phyloP scores from a whole-genome alignment of 139 green algal species.

The Closterium sp. region DNA sequence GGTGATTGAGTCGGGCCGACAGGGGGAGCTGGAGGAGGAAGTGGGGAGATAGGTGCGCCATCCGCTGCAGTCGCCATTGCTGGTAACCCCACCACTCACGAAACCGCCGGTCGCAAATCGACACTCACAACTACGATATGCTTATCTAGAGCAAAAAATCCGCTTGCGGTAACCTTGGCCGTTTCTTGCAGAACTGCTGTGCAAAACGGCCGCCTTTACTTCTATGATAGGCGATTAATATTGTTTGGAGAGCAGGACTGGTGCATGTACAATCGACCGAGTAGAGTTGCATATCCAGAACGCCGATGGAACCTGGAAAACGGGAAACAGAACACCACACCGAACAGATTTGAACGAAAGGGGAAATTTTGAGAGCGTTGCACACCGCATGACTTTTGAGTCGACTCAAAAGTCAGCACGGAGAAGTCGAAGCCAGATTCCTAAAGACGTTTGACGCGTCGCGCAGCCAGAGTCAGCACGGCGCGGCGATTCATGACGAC shows the following conservation, averaged over 20 bases:
- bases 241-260: too few relatives aligned
- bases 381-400: not conserved
- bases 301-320: not conserved
- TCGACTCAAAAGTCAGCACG: not conserved
- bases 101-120: not conserved
- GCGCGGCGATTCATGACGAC: not conserved
- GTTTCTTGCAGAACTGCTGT: not conserved
- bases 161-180: not conserved
- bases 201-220: not conserved
- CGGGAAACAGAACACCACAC: not conserved
- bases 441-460: not conserved
- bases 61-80: not conserved
- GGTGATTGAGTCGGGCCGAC: not conserved
- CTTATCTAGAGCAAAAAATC: not conserved
- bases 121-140: not conserved
- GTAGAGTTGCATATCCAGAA: too few relatives aligned
- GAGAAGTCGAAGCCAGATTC: not conserved
- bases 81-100: not conserved
- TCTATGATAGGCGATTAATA: too few relatives aligned
- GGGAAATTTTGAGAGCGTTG: not conserved
- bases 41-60: not conserved
- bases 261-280: not conserved
- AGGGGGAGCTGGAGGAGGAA: not conserved
- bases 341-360: not conserved
- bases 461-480: too few relatives aligned